phyloP scores from a whole-genome alignment of 2,329 filamentous ascomycete species.

The Malbranchea cinnamomea region DNA sequence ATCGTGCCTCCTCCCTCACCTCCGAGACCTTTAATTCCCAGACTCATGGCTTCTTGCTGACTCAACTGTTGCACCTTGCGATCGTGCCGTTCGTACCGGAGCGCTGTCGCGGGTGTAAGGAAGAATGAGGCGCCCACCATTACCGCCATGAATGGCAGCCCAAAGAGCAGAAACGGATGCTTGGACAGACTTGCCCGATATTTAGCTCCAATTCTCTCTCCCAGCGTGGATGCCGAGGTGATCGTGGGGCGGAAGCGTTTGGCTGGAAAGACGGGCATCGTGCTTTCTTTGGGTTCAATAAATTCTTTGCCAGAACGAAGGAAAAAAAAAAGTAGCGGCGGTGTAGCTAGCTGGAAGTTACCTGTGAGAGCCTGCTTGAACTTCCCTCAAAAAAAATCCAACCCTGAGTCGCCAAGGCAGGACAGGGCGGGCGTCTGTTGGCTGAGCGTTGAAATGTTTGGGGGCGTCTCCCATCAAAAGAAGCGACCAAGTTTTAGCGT shows the following conservation, averaged over 20 bases:
- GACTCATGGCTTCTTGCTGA: constrained; percentile 70
- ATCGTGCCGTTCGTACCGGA: constrained; percentile 88
- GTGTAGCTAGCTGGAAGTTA: too few relatives aligned
- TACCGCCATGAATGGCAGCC: constrained; percentile 76
- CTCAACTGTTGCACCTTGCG: constrained; percentile 73
- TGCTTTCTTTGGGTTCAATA: constrained; percentile 4
- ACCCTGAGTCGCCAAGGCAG: too few relatives aligned
- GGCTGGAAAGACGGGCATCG: constrained; percentile 49
- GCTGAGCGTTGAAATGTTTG: too few relatives aligned
- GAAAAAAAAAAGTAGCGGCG: too few relatives aligned
- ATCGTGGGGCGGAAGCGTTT: constrained; percentile 54
- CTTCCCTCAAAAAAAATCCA: too few relatives aligned
- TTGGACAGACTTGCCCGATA: constrained; percentile 64
- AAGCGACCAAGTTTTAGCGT: too few relatives aligned
- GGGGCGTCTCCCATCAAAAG: too few relatives aligned
- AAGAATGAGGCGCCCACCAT: constrained; percentile 90
- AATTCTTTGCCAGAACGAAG: too few relatives aligned
- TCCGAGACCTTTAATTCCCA: constrained; percentile 51
- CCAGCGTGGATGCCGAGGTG: constrained; percentile 35
- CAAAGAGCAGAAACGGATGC: constrained; percentile 85
- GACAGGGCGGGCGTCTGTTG: too few relatives aligned
- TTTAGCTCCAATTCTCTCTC: constrained; percentile 53
- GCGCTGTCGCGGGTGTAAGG: constrained; percentile 80
- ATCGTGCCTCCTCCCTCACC: constrained; percentile 59
- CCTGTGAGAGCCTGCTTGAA: too few relatives aligned